These are phyloP conservation scores for Moesziomyces sp. DNA, from an alignment of 1,284 basidiomycete species.

Conservation along the genomic window DNA sequence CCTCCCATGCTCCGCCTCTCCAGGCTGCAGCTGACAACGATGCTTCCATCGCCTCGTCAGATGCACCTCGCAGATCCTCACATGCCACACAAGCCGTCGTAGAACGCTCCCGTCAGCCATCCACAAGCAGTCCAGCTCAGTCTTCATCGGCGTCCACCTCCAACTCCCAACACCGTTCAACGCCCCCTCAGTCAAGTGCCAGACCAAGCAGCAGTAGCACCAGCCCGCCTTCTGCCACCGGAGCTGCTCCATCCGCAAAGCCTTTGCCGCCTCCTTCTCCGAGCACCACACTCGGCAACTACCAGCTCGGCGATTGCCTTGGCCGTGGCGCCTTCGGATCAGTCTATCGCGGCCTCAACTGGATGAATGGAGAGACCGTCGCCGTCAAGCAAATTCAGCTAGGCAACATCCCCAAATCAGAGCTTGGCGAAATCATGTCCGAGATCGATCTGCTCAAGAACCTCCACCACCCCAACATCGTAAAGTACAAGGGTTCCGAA, in stretches of 20 bases:
- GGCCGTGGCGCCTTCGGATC: constrained; percentile 94
- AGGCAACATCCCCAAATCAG: constrained; percentile 88
- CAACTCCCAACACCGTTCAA: constrained; percentile 2
- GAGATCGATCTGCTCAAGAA: constrained; percentile 98
- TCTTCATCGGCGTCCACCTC: background rate
- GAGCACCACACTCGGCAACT: constrained; percentile 26
- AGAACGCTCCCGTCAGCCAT: constrained; percentile 3
- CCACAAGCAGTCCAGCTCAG: background rate
- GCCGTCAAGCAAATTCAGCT: constrained; percentile 73
- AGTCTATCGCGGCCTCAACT: constrained; percentile 92
- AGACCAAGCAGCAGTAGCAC: background rate
- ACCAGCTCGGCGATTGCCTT: constrained; percentile 82
- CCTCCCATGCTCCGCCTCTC: constrained; percentile 15
- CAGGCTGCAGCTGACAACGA: constrained; percentile 1
- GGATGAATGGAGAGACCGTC: constrained; percentile 79
- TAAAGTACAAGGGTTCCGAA: constrained; percentile 98
- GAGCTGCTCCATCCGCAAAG: constrained; percentile 1
- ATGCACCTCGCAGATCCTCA: constrained; percentile 23
- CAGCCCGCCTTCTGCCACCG: background rate
- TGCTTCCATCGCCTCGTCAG: constrained; percentile 8
- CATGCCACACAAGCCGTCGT: constrained; percentile 4
- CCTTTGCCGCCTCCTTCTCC: background rate
- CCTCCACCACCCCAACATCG: constrained; percentile 90
- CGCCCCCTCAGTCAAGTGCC: constrained; percentile 2
- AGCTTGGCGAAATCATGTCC: constrained; percentile 96